Conservation (phyloP, 164 flowering plant species). For the Liquidambar formosana region DNA sequence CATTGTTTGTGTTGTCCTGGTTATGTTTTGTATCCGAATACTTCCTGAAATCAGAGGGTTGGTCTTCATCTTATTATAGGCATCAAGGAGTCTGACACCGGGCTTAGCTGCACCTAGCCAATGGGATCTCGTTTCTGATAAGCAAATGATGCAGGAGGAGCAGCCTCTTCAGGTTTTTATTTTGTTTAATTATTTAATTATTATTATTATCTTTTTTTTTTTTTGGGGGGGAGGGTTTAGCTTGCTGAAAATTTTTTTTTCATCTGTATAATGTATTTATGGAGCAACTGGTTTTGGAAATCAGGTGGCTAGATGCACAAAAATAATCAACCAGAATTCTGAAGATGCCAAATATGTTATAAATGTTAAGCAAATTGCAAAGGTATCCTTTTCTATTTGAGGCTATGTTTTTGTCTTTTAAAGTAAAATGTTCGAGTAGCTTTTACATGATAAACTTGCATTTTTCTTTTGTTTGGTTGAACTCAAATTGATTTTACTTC, state of each 20-base stretch:
- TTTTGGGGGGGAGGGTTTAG: not conserved
- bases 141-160: slow-evolving; percentile 98
- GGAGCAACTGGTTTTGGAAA: slow-evolving; percentile 4
- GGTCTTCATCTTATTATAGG: slow-evolving; percentile 43
- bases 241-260: not conserved
- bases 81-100: slow-evolving; percentile 97
- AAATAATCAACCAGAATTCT: slow-evolving; percentile 84
- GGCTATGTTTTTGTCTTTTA: not conserved
- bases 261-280: not conserved
- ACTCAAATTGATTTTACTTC: no score
- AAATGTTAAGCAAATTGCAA: slow-evolving; percentile 98
- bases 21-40: not conserved
- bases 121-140: slow-evolving; percentile 98
- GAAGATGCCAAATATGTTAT: slow-evolving; percentile 97
- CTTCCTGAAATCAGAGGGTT: not conserved
- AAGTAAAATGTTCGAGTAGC: not conserved
- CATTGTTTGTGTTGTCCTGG: not conserved
- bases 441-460: not conserved
- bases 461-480: not conserved
- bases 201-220: no score
- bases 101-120: slow-evolving; percentile 97
- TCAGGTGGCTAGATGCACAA: slow-evolving; percentile 99
- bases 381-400: slow-evolving; percentile 43
- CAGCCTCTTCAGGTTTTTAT: slow-evolving; percentile 84
- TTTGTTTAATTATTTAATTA: not conserved